Base-by-base conservation (phyloP, 768 basidiomycete genomes). In the Gautieria morchelliformis region DNA sequence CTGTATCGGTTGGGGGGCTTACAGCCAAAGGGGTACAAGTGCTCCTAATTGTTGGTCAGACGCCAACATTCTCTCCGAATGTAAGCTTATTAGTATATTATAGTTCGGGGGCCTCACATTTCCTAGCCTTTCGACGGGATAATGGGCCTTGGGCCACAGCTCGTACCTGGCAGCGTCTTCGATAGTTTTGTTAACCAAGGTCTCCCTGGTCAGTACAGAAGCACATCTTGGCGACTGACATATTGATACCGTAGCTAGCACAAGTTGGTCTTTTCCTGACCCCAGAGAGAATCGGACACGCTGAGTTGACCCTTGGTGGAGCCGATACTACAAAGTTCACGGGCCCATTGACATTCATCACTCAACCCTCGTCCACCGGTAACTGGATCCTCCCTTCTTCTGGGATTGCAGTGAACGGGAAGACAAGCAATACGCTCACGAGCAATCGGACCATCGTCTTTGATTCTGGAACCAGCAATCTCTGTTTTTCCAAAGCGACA, bases 391-490 rank as follows among this genome's bases (percentile, higher is more conserved):
- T 12, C 33, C 42, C 14, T 22, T 81, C 79, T 5, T 69, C 77
- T 35, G 63, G 69, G 35, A 67, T 82, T 42, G 74, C 67, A 24
- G 78, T 83, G 41, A 82, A 82, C 59, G 80, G 80, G 22, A 70
- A 76, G 64, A 78, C 78, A 2, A 77, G 69, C 11, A 66, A 71
- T 5, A 54, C 72, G 8, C 67, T 82, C 72, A 71, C 51, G 64
- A 66, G 14, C 61, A 64, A 77, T 32, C 72, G 62, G 37, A 49
- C 71, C 82, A 64, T 78, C 82, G 78, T 82, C 51, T 81, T 82
- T 60, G 80, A 83, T 66, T 78, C 75, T 58, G 79, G 82, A 35
- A 81, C 79, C 22, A 79, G 78, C 62, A 82, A 82, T 64, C 64
- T 80, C 42, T 65, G 81, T 20, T 78, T 82, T 58, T 70, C 75